Evolutionary conservation across 352 stramenopile species (phyloP), one percentile per base, ranked within the genome.

Genomic region (Phytophthora pisi): DNA sequence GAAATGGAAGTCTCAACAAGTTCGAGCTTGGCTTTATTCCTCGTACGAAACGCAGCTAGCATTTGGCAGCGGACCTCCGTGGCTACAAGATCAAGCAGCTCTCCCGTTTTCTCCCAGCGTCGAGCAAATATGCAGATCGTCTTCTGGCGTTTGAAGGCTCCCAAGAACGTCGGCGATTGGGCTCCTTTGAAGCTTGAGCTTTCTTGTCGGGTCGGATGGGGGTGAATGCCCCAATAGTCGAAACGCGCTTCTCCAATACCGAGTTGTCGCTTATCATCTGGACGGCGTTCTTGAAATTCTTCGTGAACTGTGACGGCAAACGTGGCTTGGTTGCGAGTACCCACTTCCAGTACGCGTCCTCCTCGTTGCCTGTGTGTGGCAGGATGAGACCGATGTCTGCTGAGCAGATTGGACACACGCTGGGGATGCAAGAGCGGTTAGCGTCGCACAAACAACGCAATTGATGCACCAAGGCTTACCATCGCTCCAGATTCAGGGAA

Each of bases 271-370:
- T 23, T 9, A 70, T 28, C 24, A 43, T 56, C 13, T 49, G 47
- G 24, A 42, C 69, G 0, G 68, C 61, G 8, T 71, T 62, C 56
- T 84, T 84, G 57, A 91, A 91, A 23, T 87, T 75, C 5, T 65
- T 43, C 31, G 78, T 81, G 54, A 91, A 91, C 3, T 76, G 45
- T 10, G 40, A 30, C 2, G 81, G 72, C 0, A 91, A 59, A 16
- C 15, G 43, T 15, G 79, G 75, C 16, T 77, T 69, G 15, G 78
- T 74, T 24, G 87, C 70, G 7, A 77, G 46, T 13, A 79, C 75
- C 82, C 82, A 91, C 28, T 72, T 66, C 83, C 83, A 91, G 53
- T 89, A 89, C 18, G 72, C 28, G 0, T 81, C 62, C 31, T 86
- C 79, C 45, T 89, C 83, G 1, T 70, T 62, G 5, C 75, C 83